These are phyloP conservation scores for Lunasporangiospora selenospora DNA, from an alignment of 192 early-diverging fungal genomes.

Conservation along the genomic window DNA sequence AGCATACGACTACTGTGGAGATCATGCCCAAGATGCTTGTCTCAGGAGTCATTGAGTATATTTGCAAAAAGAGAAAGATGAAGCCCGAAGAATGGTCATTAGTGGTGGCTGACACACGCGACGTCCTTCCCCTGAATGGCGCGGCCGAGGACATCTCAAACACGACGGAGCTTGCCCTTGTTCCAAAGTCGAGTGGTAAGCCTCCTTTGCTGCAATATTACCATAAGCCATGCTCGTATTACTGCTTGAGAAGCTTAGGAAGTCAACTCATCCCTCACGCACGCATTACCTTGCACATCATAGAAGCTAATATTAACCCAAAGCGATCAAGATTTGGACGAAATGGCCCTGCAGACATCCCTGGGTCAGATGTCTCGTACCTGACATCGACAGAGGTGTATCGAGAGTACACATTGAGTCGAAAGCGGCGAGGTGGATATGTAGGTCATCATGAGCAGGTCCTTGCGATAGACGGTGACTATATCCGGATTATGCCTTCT, in stretches of 20 bases:
- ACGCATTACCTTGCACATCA: no score
- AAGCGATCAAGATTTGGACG: slow-evolving; percentile 23
- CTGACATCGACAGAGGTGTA: slow-evolving; percentile 40
- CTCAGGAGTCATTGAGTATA: slow-evolving; percentile 78
- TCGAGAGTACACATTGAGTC: slow-evolving; percentile 78
- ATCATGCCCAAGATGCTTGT: slow-evolving; percentile 76
- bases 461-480: slow-evolving; percentile 95
- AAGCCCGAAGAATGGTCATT: slow-evolving; percentile 87
- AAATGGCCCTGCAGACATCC: slow-evolving; percentile 24
- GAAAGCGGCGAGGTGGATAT: slow-evolving; percentile 83
- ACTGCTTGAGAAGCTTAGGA: no score
- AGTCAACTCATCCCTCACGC: no score
- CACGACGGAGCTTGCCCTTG: slow-evolving; percentile 72
- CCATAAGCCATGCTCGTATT: no score
- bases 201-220: no score
- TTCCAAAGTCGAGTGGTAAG: slow-evolving; percentile 65
- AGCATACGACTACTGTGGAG: slow-evolving; percentile 90
- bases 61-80: slow-evolving; percentile 90
- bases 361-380: slow-evolving; percentile 40
- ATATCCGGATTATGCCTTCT: slow-evolving; percentile 87
- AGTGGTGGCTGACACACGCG: slow-evolving; percentile 77
- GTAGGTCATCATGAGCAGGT: slow-evolving; percentile 83
- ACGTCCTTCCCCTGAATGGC: slow-evolving; percentile 81
- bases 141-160: slow-evolving; percentile 71
- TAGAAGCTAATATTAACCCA: slow-evolving; percentile 7